These are phyloP conservation scores for Colletotrichum horii DNA, from an alignment of 2,329 filamentous ascomycete species.

Conservation along the genomic window DNA sequence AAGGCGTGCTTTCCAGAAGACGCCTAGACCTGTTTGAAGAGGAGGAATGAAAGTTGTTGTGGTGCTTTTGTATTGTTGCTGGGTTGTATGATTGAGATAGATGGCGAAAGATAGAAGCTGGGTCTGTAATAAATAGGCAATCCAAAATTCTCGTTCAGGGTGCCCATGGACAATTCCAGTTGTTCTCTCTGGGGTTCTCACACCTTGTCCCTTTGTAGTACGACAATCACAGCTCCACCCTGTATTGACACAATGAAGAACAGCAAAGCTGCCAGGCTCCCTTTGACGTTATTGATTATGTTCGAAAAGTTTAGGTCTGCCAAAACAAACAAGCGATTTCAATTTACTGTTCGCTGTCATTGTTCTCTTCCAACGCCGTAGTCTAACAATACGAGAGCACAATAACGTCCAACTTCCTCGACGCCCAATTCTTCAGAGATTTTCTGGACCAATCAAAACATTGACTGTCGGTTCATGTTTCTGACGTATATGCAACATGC, in stretches of 20 bases:
- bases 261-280: background rate
- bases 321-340: background rate
- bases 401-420: background rate
- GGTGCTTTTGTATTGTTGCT: background rate
- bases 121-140: background rate
- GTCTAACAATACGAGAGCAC: background rate
- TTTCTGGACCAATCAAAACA: background rate
- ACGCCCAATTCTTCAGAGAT: background rate
- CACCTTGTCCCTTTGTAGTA: background rate
- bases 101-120: background rate
- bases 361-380: background rate
- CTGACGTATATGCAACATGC: background rate
- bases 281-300: background rate
- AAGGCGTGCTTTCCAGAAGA: background rate
- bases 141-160: background rate
- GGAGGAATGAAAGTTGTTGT: background rate
- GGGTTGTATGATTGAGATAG: background rate
- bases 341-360: background rate
- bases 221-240: background rate
- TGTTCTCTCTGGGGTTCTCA: background rate
- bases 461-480: background rate
- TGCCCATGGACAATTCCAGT: background rate
- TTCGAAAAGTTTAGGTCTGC: background rate
- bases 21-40: background rate
- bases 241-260: background rate